Evolutionary conservation across 2,329 filamentous ascomycete species (phyloP).

Genomic region (Colletotrichum truncatum): DNA sequence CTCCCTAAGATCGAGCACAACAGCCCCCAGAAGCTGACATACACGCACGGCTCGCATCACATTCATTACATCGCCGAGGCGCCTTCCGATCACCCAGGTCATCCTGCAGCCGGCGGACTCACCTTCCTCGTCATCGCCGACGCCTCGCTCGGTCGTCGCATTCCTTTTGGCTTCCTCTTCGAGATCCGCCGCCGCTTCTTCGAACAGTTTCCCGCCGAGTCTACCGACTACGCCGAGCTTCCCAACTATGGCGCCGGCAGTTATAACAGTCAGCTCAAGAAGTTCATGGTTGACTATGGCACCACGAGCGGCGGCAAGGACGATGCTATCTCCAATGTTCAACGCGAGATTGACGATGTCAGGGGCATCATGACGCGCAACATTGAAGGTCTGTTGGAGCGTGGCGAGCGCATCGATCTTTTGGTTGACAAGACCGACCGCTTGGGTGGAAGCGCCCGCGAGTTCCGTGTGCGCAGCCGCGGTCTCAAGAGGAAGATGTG

Average conservation of each 20-base stretch:
- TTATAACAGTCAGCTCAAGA: constrained; percentile 84
- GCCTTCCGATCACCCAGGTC: constrained; percentile 69
- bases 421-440: constrained; percentile 97
- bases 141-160: constrained; percentile 81
- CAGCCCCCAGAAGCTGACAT: constrained; percentile 87
- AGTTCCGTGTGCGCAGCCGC: constrained; percentile 88
- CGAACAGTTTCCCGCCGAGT: constrained; percentile 68
- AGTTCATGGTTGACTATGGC: constrained; percentile 85
- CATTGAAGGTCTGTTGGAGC: constrained; percentile 87
- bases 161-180: constrained; percentile 91
- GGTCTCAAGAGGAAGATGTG: constrained; percentile 94
- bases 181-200: constrained; percentile 93
- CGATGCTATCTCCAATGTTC: constrained; percentile 85
- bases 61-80: constrained; percentile 96
- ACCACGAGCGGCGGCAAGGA: constrained; percentile 78
- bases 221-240: constrained; percentile 78
- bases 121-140: constrained; percentile 93
- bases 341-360: constrained; percentile 91
- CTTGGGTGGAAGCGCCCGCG: constrained; percentile 85
- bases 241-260: constrained; percentile 90
- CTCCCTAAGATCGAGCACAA: constrained; percentile 92
- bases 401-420: constrained; percentile 92
- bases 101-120: constrained; percentile 77
- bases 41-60: constrained; percentile 89
- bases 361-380: constrained; percentile 95